phyloP scores from a whole-genome alignment of 208 protist species.

The Trypanosoma cruzi region DNA sequence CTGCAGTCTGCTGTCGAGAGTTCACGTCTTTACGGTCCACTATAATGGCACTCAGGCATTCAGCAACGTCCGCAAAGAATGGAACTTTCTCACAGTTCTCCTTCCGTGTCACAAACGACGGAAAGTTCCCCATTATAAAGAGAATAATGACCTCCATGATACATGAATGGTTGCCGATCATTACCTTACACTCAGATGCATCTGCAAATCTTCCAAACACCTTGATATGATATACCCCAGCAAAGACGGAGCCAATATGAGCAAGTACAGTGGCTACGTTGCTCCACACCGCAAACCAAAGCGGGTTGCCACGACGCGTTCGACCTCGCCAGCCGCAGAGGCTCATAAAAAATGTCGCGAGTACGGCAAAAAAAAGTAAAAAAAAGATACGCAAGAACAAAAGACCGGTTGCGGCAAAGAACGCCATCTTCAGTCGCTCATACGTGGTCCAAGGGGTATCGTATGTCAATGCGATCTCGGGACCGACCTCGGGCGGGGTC shows the following conservation, averaged over 20 bases:
- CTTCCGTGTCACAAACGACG: conserved; percentile 79
- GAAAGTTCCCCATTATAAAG: conserved; percentile 55
- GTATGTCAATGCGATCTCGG: conserved; percentile 64
- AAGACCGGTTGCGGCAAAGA: conserved; percentile 72
- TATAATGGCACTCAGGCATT: conserved; percentile 58
- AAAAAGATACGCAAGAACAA: conserved; percentile 53
- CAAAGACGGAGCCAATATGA: conserved; percentile 31
- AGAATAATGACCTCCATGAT: conserved; percentile 77
- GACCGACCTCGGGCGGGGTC: conserved; percentile 50
- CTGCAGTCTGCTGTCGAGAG: conserved; percentile 55
- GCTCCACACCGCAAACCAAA: conserved; percentile 54
- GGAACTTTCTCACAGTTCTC: conserved; percentile 64
- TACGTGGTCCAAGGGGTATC: conserved; percentile 77
- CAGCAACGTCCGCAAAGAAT: conserved; percentile 58
- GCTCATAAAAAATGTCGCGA: conserved; percentile 43
- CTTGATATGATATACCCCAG: conserved; percentile 68
- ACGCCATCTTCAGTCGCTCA: conserved; percentile 64
- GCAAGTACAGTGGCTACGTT: conserved; percentile 34
- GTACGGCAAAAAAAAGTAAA: conserved; percentile 37
- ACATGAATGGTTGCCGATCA: conserved; percentile 85
- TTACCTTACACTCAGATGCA: conserved; percentile 57
- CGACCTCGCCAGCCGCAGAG: conserved; percentile 26
- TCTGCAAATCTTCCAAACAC: conserved; percentile 61
- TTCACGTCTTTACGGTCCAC: conserved; percentile 70
- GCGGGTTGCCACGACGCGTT: conserved; percentile 42